These are phyloP conservation scores for Coprinopsis sp. DNA, from an alignment of 768 basidiomycete species.

Conservation along the genomic window DNA sequence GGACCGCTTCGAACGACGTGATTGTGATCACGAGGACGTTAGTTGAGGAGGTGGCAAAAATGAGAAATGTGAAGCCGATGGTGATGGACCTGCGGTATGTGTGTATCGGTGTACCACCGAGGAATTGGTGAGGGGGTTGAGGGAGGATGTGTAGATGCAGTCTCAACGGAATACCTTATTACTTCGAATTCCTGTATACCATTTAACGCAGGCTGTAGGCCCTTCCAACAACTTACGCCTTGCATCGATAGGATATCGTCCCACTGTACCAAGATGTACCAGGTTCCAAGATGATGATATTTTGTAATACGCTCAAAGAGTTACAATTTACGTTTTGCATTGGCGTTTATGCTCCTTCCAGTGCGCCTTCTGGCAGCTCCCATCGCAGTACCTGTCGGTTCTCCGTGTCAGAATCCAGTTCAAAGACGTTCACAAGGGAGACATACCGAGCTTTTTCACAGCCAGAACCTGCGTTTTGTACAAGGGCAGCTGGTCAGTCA, in stretches of 20 bases:
- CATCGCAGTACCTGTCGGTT: conserved; percentile 8
- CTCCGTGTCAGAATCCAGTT: not conserved
- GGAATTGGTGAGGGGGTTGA: conserved; percentile 1
- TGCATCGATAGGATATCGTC: too few species aligned
- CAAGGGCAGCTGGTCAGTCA: not conserved
- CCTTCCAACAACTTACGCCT: too few species aligned
- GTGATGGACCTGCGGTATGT: conserved; percentile 49
- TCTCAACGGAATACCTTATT: too few species aligned
- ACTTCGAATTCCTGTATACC: too few species aligned
- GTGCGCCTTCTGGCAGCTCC: conserved; percentile 6
- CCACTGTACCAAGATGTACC: too few species aligned
- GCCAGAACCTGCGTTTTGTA: conserved; percentile 5
- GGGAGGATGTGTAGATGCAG: too few species aligned
- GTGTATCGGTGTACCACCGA: conserved; percentile 43
- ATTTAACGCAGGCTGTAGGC: too few species aligned
- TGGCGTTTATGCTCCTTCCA: conserved; percentile 5
- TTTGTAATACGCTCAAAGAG: too few species aligned
- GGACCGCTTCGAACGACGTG: too few species aligned
- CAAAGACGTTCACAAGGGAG: not conserved
- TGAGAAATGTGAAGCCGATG: conserved; percentile 68
- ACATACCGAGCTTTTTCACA: conserved; percentile 7
- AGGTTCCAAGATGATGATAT: too few species aligned
- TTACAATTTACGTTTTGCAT: too few species aligned
- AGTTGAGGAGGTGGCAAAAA: conserved; percentile 53
- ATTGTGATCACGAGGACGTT: conserved; percentile 39